Base-by-base conservation (phyloP, 1,284 basidiomycete genomes). In the Ganoderma sinense region DNA sequence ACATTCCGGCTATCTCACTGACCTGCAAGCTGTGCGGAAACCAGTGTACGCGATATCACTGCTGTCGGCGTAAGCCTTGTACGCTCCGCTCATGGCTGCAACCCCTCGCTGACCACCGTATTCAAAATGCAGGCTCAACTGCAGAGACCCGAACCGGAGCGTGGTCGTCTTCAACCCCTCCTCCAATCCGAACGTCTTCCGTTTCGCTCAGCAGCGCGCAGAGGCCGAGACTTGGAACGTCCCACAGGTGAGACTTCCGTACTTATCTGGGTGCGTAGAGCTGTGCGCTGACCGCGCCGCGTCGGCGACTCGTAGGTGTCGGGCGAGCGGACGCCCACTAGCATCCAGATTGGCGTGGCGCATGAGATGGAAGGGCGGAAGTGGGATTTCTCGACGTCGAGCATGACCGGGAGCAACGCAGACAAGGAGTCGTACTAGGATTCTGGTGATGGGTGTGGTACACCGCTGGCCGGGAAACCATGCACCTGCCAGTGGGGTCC, bases 321-420 rank as follows among this genome's bases (percentile, higher is more conserved):
- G 23, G 58, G 45, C n/a, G 45, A 60, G 39, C 20, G 36, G 16
- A 36, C 39, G 6, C 39, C 39, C 10, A 23, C 33, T 18, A 60
- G 16, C 36, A 41, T 60, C 10, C 58, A 60, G 58, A 26, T 60
- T 11, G 58, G 39, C 14, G 39, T 60, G n/a, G 33, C 58, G 33
- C 26, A 20, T 3, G 58, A 60, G 58, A 60, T 60, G 58, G 58
- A 60, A n/a, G 58, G 58, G 13, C 33, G 58, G 3, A 60, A 60
- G 36, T 60, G 58, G 58, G 58, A 60, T n/a, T 60, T 60, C 33
- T 16, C 23, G 31, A 59, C 56, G 33, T 20, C 56, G 56, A 59
- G 56, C 56, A 29, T 55, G 26, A 59, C 1, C 18, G n/a, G 33
- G 56, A 59, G 33, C 11, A 36, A n/a, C 36, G 36, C 33, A 13